phyloP scores from a whole-genome alignment of 2,329 filamentous ascomycete genomes.

The Cytospora piceae region DNA sequence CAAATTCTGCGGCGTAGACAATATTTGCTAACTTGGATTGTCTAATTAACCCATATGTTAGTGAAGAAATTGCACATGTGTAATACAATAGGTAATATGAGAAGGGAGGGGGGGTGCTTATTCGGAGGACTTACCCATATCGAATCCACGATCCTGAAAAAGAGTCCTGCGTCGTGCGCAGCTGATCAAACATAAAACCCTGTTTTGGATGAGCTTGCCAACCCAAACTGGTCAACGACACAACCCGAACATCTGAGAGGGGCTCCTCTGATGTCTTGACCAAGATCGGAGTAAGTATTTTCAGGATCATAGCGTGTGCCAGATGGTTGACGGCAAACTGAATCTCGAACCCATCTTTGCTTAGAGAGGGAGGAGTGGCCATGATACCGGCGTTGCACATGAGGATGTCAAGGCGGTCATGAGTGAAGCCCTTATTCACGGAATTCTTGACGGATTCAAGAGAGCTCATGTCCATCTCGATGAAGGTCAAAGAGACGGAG shows the following conservation, averaged over 20 bases:
- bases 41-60: conserved; percentile 38
- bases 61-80: too few species aligned
- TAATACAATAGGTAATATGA: too few species aligned
- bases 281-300: conserved; percentile 38
- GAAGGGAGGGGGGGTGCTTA: too few species aligned
- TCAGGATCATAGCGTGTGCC: conserved; percentile 45
- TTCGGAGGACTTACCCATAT: conserved; percentile 34
- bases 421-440: neutral
- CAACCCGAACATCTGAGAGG: conserved; percentile 36
- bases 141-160: conserved; percentile 33
- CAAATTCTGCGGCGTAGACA: conserved; percentile 36
- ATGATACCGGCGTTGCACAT: conserved; percentile 41
- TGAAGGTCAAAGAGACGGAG: conserved; percentile 33
- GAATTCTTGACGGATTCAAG: conserved; percentile 8
- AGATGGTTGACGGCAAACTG: conserved; percentile 48
- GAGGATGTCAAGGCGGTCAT: conserved; percentile 39
- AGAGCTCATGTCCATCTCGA: conserved; percentile 41
- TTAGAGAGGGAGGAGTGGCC: conserved; percentile 39
- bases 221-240: conserved; percentile 34
- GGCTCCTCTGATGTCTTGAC: conserved; percentile 33
- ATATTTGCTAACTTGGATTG: conserved; percentile 39
- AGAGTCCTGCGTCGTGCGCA: conserved; percentile 34
- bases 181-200: conserved; percentile 35
- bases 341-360: conserved; percentile 43
- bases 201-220: conserved; percentile 32